Evolutionary conservation across 495 filamentous ascomycete species (phyloP), one percentile per base, ranked within the genome.

Genomic region (Letharia lupina): DNA sequence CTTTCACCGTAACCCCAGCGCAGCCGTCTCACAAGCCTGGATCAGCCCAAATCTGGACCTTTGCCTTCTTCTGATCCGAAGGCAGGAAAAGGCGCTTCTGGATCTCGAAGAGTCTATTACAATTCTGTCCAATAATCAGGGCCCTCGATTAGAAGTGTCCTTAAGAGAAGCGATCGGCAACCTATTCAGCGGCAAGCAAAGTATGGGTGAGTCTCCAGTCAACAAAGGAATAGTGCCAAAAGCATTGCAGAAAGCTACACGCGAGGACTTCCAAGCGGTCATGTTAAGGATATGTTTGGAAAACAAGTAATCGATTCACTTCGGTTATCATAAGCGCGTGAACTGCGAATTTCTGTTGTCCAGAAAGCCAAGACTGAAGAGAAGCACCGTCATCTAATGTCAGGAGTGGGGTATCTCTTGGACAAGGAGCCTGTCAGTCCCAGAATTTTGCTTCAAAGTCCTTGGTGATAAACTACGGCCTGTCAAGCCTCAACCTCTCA

Each of bases 381-480:
- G 31, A 52, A 64, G 62, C n/a, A 58, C 57, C 52, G 8, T 42
- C 79, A 73, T 20, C 74, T 76, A 2, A 81, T 81, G 33, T 84
- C 79, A 13, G 79, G 82, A 48, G 83, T 81, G 5, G 74, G 77
- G 48, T 37, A 23, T 13, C 28, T 64, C 39, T 42, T 64, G 42
- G 62, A 64, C 20, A 28, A 42, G 2, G 52, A 64, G 23, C 40
- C 54, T n/a, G 39, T 58, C 23, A 58, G 35, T 41, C 50, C 62
- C 2, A 45, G 33, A 40, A 40, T 45, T 35, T 15, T 64, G 62
- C 47, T 64, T 64, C 23, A 31, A 64, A 9, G 28, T 42, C 11
- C 20, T 44, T 82, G 77, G 37, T 79, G 82, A 20, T 83, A 73
- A 45, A 83, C 71, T 11, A 78, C 79, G 23, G 77, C 81, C 65